A percentile compares a stretch with the other conserved stretches of the same genome.
Evolutionary conservation across 75 land plant species (phyloP).

Genomic region (Azolla pinnata): DNA sequence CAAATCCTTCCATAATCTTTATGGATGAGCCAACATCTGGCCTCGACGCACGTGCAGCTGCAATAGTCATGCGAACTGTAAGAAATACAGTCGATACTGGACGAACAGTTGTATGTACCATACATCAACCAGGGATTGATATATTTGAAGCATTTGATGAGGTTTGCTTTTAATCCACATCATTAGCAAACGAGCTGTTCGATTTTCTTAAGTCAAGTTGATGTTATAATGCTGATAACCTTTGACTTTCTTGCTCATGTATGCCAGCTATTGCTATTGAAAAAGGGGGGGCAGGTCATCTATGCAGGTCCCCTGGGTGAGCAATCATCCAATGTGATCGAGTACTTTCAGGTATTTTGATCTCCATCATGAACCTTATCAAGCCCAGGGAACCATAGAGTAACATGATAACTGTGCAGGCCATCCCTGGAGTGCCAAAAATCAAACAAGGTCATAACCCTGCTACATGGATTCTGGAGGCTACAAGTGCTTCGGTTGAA

Average conservation of each 20-base stretch:
- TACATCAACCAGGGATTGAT: conserved; percentile 37
- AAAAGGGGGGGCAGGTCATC: conserved; percentile 41
- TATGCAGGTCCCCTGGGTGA: conserved; percentile 43
- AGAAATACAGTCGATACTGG: conserved; percentile 37
- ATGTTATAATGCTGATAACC: too few species aligned
- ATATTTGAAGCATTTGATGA: conserved; percentile 39
- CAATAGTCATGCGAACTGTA: conserved; percentile 38
- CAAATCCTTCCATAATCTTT: conserved; percentile 39
- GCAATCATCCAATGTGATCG: conserved; percentile 29
- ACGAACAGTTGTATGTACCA: conserved; percentile 36
- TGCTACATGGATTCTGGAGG: conserved; percentile 40
- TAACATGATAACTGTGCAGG: conserved; percentile 13
- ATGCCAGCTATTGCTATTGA: conserved; percentile 37
- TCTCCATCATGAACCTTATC: neutral
- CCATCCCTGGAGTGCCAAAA: conserved; percentile 31
- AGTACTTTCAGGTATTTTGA: conserved; percentile 38
- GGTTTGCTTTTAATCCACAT: conserved; percentile 16
- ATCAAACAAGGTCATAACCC: conserved; percentile 41
- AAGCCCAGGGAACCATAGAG: neutral
- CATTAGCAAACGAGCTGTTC: too few species aligned
- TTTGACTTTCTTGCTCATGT: neutral
- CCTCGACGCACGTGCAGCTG: conserved; percentile 37
- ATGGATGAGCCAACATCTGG: conserved; percentile 44
- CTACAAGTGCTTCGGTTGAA: conserved; percentile 24
- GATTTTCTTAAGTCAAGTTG: too few species aligned